Percentiles rank a stretch among this genome's conserved stretches.
Conservation (phyloP, 202 grass and related monocot species). For the Digitaria exilis region DNA sequence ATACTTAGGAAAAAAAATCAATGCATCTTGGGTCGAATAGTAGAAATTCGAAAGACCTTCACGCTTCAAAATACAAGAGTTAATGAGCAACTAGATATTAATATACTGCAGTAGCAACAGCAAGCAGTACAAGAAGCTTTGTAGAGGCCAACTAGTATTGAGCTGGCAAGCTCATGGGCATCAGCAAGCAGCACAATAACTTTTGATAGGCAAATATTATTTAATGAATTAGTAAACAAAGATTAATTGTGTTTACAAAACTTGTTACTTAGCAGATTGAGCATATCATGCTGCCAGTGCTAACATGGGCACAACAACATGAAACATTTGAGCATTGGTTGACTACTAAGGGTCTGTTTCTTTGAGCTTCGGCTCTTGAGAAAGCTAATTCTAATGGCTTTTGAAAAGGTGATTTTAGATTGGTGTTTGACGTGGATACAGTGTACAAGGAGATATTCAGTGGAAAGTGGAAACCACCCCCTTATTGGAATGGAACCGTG, state of each 20-base stretch:
- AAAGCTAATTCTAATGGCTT: background rate
- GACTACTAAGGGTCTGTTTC: background rate
- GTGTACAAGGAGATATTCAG: background rate
- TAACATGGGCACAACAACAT: conserved; percentile 7
- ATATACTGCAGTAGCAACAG: background rate
- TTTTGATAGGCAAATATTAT: background rate
- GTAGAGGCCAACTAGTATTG: background rate
- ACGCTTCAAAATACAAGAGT: conserved; percentile 26
- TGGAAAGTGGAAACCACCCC: background rate
- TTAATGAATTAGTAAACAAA: background rate
- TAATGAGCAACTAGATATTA: background rate
- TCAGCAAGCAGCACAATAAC: background rate
- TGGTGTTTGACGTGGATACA: background rate
- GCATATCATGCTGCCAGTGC: background rate
- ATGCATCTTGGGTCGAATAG: background rate
- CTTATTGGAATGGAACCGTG: background rate
- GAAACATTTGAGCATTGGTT: background rate
- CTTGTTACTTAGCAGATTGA: background rate
- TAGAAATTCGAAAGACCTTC: background rate
- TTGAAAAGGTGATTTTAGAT: background rate
- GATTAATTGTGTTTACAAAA: background rate
- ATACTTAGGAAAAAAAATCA: background rate
- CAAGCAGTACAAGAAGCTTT: background rate
- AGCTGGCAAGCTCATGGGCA: background rate
- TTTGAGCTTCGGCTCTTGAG: background rate